Evolutionary conservation across 805 yeast species (phyloP).

Genomic region (Debaryomyces hansenii): DNA sequence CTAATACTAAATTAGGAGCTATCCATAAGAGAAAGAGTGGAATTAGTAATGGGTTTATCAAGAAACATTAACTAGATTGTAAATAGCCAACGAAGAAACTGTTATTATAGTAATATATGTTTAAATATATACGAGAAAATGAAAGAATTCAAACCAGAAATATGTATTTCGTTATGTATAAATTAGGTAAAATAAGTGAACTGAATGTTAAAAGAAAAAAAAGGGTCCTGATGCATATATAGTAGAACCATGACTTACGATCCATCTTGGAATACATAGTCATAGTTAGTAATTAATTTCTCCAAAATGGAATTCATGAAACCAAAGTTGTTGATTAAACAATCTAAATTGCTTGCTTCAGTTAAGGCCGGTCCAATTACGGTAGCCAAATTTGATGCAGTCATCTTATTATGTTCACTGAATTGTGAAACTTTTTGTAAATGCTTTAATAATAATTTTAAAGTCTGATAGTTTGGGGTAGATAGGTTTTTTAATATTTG

Average conservation of each 20-base stretch:
- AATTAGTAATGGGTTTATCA: constrained; percentile 33
- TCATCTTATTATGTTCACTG: constrained; percentile 78
- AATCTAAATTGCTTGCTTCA: constrained; percentile 52
- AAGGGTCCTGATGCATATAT: too few species aligned
- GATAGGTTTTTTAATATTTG: constrained; percentile 53
- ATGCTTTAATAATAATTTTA: constrained; percentile 69
- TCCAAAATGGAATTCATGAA: constrained; percentile 55
- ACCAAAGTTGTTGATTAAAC: constrained; percentile 50
- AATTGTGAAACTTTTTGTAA: constrained; percentile 66
- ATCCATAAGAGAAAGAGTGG: constrained; percentile 32
- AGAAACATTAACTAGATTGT: constrained; percentile 31
- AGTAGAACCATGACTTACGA: not conserved
- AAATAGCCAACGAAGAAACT: not conserved
- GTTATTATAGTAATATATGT: not conserved
- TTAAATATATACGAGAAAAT: constrained; percentile 5
- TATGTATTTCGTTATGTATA: not conserved
- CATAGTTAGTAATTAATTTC: constrained; percentile 46
- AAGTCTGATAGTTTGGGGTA: constrained; percentile 59
- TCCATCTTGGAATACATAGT: constrained; percentile 31
- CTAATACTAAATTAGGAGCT: constrained; percentile 38
- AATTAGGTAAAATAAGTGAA: not conserved
- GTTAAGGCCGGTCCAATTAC: constrained; percentile 72
- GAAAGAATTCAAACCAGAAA: not conserved
- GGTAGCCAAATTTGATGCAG: constrained; percentile 84
- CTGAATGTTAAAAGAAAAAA: too few species aligned